phyloP scores from a whole-genome alignment of 1,139 yeast species.

The Candida anutae region DNA sequence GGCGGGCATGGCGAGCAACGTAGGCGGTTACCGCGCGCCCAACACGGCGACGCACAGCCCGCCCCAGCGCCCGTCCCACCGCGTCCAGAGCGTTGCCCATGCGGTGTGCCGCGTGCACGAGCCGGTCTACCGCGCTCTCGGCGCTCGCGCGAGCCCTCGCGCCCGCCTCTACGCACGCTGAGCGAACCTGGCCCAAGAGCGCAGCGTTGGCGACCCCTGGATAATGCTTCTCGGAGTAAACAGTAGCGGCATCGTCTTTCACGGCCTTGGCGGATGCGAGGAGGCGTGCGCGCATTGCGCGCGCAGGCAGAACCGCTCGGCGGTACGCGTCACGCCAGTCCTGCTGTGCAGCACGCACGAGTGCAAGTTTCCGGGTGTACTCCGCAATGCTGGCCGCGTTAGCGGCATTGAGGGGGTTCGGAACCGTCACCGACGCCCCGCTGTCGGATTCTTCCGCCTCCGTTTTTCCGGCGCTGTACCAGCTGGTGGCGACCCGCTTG shows the following conservation, averaged over 20 bases:
- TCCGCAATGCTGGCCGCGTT: slow-evolving; percentile 8
- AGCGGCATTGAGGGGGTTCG: slow-evolving; percentile 10
- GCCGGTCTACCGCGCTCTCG: slow-evolving; percentile 8
- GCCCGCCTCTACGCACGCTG: slow-evolving; percentile 1
- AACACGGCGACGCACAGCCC: slow-evolving; percentile 4
- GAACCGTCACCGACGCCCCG: slow-evolving; percentile 13
- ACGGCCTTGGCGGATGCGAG: neutral
- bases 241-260: slow-evolving; percentile 1
- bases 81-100: slow-evolving; percentile 7
- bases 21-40: slow-evolving; percentile 6
- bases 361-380: slow-evolving; percentile 30
- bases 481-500: slow-evolving; percentile 55
- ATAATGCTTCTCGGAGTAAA: slow-evolving; percentile 2
- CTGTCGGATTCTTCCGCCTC: no score
- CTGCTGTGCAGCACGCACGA: slow-evolving; percentile 37
- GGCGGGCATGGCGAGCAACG: slow-evolving; percentile 1
- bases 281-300: slow-evolving; percentile 5
- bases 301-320: slow-evolving; percentile 13
- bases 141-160: neutral
- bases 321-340: slow-evolving; percentile 38
- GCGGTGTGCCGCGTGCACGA: slow-evolving; percentile 10
- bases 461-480: slow-evolving; percentile 42
- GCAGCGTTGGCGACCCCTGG: neutral
- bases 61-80: slow-evolving; percentile 5
- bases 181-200: slow-evolving; percentile 2